Percentiles rank a stretch among this genome's conserved stretches.
These are phyloP conservation scores for Yarrowia deformans DNA, from an alignment of 805 yeast species.

Conservation along the genomic window DNA sequence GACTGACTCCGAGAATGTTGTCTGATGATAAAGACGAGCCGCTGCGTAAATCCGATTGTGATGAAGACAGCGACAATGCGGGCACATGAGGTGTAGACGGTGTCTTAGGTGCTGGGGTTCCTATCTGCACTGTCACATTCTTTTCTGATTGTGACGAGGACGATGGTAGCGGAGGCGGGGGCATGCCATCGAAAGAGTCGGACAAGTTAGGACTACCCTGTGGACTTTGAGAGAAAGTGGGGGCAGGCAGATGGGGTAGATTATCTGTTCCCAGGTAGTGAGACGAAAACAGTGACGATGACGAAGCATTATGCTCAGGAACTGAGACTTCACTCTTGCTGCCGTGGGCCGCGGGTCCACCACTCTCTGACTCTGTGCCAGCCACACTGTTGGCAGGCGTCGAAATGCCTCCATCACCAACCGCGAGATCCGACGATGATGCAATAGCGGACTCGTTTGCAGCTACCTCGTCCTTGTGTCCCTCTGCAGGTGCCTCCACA, in stretches of 20 bases:
- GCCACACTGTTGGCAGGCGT: constrained; percentile 18
- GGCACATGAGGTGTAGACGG: constrained; percentile 35
- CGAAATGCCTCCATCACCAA: constrained; percentile 21
- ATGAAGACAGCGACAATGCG: constrained; percentile 18
- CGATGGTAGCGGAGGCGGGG: constrained; percentile 38
- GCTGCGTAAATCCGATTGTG: constrained; percentile 19
- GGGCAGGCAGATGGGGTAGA: constrained; percentile 19
- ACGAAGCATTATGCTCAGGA: background rate
- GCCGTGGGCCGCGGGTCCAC: background rate
- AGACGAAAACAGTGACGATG: constrained; percentile 15
- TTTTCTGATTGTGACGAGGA: constrained; percentile 12
- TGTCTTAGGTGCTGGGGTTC: constrained; percentile 15
- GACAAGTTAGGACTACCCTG: constrained; percentile 33
- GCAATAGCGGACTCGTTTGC: constrained; percentile 8
- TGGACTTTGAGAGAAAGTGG: constrained; percentile 30
- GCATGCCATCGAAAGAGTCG: constrained; percentile 37
- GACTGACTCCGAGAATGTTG: constrained; percentile 16
- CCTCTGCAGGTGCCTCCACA: constrained; percentile 29
- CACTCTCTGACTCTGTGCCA: constrained; percentile 17
- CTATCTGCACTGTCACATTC: constrained; percentile 35
- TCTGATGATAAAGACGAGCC: constrained; percentile 7
- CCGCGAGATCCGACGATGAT: constrained; percentile 15
- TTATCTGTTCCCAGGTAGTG: constrained; percentile 12
- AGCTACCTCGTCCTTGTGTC: background rate
- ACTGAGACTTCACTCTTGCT: background rate